Evolutionary conservation across 257 asterid genomes (phyloP).

Genomic region (Penstemon eatonii): DNA sequence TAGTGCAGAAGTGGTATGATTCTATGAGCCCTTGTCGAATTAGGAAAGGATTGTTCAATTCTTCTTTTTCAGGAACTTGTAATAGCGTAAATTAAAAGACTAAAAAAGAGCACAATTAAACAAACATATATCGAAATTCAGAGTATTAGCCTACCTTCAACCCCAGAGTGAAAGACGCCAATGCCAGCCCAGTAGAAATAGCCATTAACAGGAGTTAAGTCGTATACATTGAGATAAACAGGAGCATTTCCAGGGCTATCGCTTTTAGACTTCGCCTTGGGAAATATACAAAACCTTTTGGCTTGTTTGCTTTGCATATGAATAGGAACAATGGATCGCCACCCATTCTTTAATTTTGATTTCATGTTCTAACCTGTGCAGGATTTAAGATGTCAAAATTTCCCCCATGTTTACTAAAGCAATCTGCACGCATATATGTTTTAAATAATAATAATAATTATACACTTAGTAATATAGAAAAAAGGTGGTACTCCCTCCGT

Average conservation of each 20-base stretch:
- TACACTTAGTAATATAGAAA: conserved; percentile 7
- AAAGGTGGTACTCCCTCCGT: too few relatives aligned
- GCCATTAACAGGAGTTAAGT: conserved; percentile 69
- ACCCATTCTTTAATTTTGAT: conserved; percentile 38
- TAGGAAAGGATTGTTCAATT: not conserved
- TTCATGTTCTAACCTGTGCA: conserved; percentile 59
- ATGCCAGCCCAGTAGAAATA: conserved; percentile 88
- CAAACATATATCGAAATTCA: conserved; percentile 4
- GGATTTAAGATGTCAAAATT: conserved; percentile 19
- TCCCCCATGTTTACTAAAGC: not conserved
- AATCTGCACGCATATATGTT: conserved; percentile 1
- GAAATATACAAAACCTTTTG: conserved; percentile 53
- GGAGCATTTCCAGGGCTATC: conserved; percentile 48
- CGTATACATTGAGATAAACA: conserved; percentile 82
- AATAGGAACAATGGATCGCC: conserved; percentile 63
- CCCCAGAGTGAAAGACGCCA: conserved; percentile 89
- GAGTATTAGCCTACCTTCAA: conserved; percentile 60
- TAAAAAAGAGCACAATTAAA: conserved; percentile 16
- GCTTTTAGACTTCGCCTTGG: conserved; percentile 48
- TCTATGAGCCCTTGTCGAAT: not conserved
- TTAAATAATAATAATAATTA: not conserved
- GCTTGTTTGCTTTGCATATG: conserved; percentile 45
- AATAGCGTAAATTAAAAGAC: not conserved
- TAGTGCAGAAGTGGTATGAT: too few relatives aligned
- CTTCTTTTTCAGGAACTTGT: not conserved